Evolutionary conservation across 495 filamentous ascomycete species (phyloP).

Genomic region (Lasiosphaeria hispida): DNA sequence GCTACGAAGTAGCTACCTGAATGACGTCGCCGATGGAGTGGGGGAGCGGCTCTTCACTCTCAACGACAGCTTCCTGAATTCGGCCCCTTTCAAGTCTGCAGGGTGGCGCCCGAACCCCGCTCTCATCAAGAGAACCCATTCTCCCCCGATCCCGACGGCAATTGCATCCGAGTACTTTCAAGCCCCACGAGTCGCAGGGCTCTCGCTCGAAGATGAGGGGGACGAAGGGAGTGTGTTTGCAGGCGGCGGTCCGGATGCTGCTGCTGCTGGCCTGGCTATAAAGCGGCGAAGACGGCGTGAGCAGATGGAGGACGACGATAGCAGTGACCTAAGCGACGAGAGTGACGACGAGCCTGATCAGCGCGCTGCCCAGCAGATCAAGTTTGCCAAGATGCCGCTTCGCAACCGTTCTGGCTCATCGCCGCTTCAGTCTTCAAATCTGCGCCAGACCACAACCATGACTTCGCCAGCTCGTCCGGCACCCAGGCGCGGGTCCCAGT

Average conservation of each 20-base stretch:
- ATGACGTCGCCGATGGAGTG: constrained; percentile 88
- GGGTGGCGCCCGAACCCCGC: constrained; percentile 81
- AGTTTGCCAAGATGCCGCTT: constrained; percentile 93
- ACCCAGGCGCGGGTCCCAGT: constrained; percentile 67
- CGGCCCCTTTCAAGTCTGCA: constrained; percentile 90
- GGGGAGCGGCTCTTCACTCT: constrained; percentile 93
- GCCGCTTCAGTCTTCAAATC: constrained; percentile 64
- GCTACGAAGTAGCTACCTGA: constrained; percentile 85
- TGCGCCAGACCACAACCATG: constrained; percentile 41
- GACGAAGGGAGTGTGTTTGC: constrained; percentile 80
- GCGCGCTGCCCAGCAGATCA: constrained; percentile 73
- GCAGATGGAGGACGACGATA: constrained; percentile 92
- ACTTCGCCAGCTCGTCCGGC: constrained; percentile 31
- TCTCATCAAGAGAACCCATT: constrained; percentile 87
- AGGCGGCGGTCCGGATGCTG: constrained; percentile 68
- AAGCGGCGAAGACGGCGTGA: constrained; percentile 62
- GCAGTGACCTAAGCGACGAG: constrained; percentile 93
- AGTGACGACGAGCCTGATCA: constrained; percentile 86
- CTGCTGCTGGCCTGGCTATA: constrained; percentile 61
- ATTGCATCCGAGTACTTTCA: constrained; percentile 88
- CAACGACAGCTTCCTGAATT: constrained; percentile 85
- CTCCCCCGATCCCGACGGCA: constrained; percentile 91
- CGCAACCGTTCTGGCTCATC: constrained; percentile 83
- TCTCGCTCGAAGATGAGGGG: constrained; percentile 69
- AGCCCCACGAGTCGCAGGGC: constrained; percentile 53